Percentiles rank a stretch among this genome's conserved stretches.
Conservation (phyloP, 768 basidiomycete species). For the Sporobolomyces pararoseus region DNA sequence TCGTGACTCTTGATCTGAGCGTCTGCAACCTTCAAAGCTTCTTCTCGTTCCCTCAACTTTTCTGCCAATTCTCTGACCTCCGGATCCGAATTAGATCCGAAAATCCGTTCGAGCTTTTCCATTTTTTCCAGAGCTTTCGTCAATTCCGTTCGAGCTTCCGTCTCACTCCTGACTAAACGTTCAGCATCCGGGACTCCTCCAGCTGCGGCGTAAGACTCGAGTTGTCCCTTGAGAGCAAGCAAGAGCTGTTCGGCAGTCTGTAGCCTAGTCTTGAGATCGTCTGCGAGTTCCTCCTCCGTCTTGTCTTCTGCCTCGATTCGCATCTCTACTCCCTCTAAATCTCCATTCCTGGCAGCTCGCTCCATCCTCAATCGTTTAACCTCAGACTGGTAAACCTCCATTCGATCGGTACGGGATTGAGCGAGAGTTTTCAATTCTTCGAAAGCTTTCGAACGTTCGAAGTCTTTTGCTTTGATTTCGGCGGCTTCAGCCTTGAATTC, state of each 20-base stretch:
- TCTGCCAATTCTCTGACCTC: conserved; percentile 59
- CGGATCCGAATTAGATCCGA: conserved; percentile 57
- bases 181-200: conserved; percentile 57
- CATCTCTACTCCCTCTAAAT: conserved; percentile 69
- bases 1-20: conserved; percentile 64
- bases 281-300: conserved; percentile 50
- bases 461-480: conserved; percentile 67
- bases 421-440: conserved; percentile 66
- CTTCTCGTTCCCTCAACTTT: conserved; percentile 64
- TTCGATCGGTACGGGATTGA: conserved; percentile 65
- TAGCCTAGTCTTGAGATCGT: conserved; percentile 50
- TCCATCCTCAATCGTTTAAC: conserved; percentile 66
- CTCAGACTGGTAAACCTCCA: conserved; percentile 68
- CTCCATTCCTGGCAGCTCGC: conserved; percentile 68
- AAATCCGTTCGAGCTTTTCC: conserved; percentile 61
- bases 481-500: conserved; percentile 65
- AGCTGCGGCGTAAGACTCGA: conserved; percentile 53
- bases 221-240: conserved; percentile 40
- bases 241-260: conserved; percentile 26
- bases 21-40: conserved; percentile 62
- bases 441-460: conserved; percentile 58
- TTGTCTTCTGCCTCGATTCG: conserved; percentile 25
- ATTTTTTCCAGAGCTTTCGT: conserved; percentile 48
- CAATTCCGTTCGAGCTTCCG: conserved; percentile 45
- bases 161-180: conserved; percentile 50